phyloP scores from a whole-genome alignment of 805 yeast species.

The Hanseniaspora lachancei region DNA sequence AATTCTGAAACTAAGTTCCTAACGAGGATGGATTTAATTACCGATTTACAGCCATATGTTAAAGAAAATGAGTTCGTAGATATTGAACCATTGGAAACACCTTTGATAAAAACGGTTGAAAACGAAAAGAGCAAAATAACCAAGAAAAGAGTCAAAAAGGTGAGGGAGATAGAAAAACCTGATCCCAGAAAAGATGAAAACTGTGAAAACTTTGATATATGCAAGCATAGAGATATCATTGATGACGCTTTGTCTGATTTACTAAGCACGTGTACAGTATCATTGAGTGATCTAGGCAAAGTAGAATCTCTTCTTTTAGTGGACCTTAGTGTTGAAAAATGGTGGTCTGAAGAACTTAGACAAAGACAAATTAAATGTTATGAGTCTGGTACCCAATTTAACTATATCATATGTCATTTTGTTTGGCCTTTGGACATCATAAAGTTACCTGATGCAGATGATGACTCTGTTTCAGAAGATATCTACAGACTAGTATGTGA shows the following conservation, averaged over 20 bases:
- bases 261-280: not conserved
- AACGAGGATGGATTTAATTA: not conserved
- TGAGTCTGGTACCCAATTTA: not conserved
- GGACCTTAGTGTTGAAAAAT: constrained; percentile 29
- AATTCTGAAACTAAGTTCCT: not conserved
- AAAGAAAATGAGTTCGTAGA: not conserved
- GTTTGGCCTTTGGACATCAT: not conserved
- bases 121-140: not conserved
- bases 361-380: constrained; percentile 26
- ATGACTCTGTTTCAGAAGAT: not conserved
- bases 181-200: not conserved
- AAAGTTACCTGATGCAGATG: not conserved
- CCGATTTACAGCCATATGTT: not conserved
- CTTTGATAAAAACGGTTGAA: not conserved
- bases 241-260: not conserved
- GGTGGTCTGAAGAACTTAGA: constrained; percentile 53
- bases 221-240: not conserved
- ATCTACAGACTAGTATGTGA: not conserved
- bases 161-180: not conserved
- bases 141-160: not conserved
- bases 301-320: constrained; percentile 34
- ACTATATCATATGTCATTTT: not conserved
- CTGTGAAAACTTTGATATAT: not conserved
- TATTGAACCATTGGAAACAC: not conserved
- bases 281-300: constrained; percentile 30